These are phyloP conservation scores for Diaporthe sp. DNA, from an alignment of 2,329 filamentous ascomycete species.

Conservation along the genomic window DNA sequence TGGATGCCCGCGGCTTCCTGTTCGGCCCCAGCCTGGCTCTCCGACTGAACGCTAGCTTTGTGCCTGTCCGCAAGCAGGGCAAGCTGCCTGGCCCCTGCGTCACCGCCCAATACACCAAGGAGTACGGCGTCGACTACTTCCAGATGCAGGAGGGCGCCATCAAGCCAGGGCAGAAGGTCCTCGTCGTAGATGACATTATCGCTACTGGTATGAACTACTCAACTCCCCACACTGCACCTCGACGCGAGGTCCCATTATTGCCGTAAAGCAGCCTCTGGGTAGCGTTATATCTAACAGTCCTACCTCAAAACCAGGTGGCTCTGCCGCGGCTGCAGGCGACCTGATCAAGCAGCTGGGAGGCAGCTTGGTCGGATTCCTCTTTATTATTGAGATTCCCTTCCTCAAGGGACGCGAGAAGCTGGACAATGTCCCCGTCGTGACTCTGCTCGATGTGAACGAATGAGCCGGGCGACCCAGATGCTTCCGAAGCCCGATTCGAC, in stretches of 20 bases:
- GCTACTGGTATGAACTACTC: constrained; percentile 81
- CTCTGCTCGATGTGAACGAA: constrained; percentile 75
- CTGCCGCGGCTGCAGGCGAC: constrained; percentile 87
- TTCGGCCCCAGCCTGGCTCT: constrained; percentile 93
- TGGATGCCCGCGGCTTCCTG: constrained; percentile 95
- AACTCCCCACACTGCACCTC: not conserved
- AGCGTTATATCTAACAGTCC: constrained; percentile 22
- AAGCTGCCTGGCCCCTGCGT: constrained; percentile 93
- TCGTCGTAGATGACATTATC: constrained; percentile 98
- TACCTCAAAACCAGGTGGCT: constrained; percentile 76
- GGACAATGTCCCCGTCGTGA: constrained; percentile 81
- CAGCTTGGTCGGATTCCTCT: constrained; percentile 88
- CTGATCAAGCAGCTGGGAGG: constrained; percentile 91
- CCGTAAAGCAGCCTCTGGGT: not conserved
- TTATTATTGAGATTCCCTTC: constrained; percentile 95
- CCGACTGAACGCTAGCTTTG: constrained; percentile 86
- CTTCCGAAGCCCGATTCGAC: not conserved
- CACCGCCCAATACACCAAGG: constrained; percentile 91
- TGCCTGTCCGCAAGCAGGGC: constrained; percentile 93
- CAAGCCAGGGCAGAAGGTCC: constrained; percentile 86
- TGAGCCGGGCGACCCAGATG: constrained; percentile 1
- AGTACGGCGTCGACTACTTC: constrained; percentile 95
- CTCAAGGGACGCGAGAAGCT: constrained; percentile 94
- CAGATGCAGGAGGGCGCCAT: constrained; percentile 94
- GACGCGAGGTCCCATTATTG: no score